A percentile compares a stretch with the other conserved stretches of the same genome.
phyloP scores from a whole-genome alignment of 129 eudicot genomes.

The Flaveria ramosissima region DNA sequence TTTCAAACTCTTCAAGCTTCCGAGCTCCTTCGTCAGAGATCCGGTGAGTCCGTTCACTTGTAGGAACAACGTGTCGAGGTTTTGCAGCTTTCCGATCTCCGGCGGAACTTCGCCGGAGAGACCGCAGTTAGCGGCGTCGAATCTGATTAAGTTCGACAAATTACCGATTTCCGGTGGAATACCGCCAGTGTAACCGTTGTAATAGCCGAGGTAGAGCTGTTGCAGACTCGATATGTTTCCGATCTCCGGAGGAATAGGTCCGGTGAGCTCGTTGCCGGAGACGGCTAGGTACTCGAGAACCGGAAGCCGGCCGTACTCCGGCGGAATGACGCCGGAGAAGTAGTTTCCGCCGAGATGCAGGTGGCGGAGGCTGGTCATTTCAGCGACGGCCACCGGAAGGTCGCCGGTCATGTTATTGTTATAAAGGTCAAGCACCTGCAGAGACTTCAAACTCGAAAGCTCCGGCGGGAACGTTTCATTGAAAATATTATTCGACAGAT shows the following conservation, averaged over 20 bases:
- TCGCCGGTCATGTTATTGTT: slow-evolving; percentile 81
- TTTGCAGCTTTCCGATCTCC: slow-evolving; percentile 69
- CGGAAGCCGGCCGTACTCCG: slow-evolving; percentile 61
- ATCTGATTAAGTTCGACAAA: slow-evolving; percentile 48
- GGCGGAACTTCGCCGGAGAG: slow-evolving; percentile 73
- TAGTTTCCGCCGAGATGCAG: slow-evolving; percentile 89
- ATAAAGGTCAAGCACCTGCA: slow-evolving; percentile 73
- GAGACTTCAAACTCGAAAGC: slow-evolving; percentile 46
- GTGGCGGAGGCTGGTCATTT: slow-evolving; percentile 58
- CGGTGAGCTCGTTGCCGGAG: slow-evolving; percentile 88
- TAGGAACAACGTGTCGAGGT: slow-evolving; percentile 73
- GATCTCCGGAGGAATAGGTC: slow-evolving; percentile 65
- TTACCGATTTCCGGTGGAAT: slow-evolving; percentile 84
- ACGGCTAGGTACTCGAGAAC: slow-evolving; percentile 73
- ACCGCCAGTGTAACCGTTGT: slow-evolving; percentile 68
- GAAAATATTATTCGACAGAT: slow-evolving; percentile 77
- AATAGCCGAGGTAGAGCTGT: slow-evolving; percentile 80
- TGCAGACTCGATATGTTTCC: slow-evolving; percentile 63
- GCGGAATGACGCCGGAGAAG: slow-evolving; percentile 69
- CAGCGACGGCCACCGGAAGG: slow-evolving; percentile 50
- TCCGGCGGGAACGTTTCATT: slow-evolving; percentile 62
- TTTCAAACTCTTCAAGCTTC: slow-evolving; percentile 60
- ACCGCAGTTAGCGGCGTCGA: slow-evolving; percentile 90
- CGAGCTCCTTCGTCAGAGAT: slow-evolving; percentile 56
- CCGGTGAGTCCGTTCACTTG: slow-evolving; percentile 82